Conservation (phyloP, 352 stramenopile genomes). For the Bremia lactucae region DNA sequence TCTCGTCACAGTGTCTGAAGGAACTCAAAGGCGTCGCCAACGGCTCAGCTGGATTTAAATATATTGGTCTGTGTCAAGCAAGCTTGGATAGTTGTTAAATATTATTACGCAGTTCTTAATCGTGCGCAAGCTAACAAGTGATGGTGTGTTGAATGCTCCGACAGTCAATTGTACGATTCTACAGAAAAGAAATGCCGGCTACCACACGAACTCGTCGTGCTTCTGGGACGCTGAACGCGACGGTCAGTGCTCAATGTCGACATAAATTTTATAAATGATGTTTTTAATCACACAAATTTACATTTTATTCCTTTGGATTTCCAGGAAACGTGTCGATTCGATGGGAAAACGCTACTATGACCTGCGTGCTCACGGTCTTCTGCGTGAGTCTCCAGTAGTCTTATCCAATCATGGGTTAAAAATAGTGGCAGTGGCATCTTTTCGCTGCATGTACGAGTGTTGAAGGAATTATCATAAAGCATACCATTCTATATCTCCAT, state of each 20-base stretch:
- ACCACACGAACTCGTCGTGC: constrained; percentile 80
- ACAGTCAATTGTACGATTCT: constrained; percentile 81
- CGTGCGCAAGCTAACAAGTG: constrained; percentile 17
- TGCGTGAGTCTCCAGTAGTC: constrained; percentile 57
- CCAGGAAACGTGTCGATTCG: constrained; percentile 62
- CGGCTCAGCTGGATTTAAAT: constrained; percentile 82
- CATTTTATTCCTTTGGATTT: constrained; percentile 5
- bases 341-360: constrained; percentile 70
- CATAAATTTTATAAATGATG: neutral
- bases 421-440: constrained; percentile 12
- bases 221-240: constrained; percentile 83
- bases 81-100: constrained; percentile 26
- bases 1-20: constrained; percentile 73
- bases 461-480: constrained; percentile 1
- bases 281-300: constrained; percentile 5
- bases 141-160: neutral
- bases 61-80: constrained; percentile 49
- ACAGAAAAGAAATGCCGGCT: constrained; percentile 84
- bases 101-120: constrained; percentile 21
- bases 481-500: constrained; percentile 28
- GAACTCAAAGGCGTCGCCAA: constrained; percentile 76
- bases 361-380: constrained; percentile 58
- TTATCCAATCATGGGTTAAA: constrained; percentile 2
- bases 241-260: constrained; percentile 28
- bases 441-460: constrained; percentile 8